These are phyloP conservation scores for Pythium rishiriense DNA, from an alignment of 352 stramenopile species.

Conservation along the genomic window DNA sequence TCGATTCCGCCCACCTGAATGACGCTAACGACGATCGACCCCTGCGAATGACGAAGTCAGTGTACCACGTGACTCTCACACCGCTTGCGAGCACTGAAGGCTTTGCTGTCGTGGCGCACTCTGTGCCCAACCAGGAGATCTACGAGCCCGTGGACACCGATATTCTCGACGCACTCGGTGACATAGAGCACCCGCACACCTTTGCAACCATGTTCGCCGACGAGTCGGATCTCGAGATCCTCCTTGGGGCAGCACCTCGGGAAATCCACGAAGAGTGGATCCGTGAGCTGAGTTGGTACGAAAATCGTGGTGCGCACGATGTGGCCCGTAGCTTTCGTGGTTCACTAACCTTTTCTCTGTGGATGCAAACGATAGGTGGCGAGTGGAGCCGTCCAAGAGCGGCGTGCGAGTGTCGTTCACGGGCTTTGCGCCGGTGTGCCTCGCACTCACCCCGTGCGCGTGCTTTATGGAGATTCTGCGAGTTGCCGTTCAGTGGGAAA, in stretches of 20 bases:
- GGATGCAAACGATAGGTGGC: conserved; percentile 13
- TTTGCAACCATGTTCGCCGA: neutral
- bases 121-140: conserved; percentile 12
- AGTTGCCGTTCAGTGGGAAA: conserved; percentile 21
- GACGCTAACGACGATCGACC: neutral
- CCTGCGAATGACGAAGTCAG: conserved; percentile 11
- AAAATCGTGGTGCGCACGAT: neutral
- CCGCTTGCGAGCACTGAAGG: neutral
- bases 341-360: neutral
- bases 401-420: conserved; percentile 9
- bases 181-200: neutral
- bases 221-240: conserved; percentile 1
- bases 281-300: conserved; percentile 23
- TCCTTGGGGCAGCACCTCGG: conserved; percentile 1
- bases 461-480: conserved; percentile 23
- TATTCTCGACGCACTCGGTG: neutral
- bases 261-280: conserved; percentile 21
- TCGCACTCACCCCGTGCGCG: conserved; percentile 7
- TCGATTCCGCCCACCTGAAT: neutral
- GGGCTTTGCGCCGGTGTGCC: conserved; percentile 6
- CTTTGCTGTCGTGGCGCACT: conserved; percentile 14
- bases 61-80: conserved; percentile 13
- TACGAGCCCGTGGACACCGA: neutral
- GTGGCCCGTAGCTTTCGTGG: neutral
- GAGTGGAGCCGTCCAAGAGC: conserved; percentile 1